Evolutionary conservation across 257 asterid species (phyloP).

Genomic region (Voacanga thouarsii): DNA sequence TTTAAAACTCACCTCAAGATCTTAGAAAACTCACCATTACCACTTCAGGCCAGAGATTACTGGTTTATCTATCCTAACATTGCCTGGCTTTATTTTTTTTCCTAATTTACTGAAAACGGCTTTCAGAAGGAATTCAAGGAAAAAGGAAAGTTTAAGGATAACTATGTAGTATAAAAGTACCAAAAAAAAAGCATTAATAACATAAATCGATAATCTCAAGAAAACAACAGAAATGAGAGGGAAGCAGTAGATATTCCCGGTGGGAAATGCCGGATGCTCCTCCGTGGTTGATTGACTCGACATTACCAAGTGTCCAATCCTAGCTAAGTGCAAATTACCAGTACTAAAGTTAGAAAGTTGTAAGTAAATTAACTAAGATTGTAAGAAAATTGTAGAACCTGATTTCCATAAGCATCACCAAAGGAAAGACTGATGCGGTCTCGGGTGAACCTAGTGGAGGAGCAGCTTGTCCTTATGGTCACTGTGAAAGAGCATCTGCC

Average conservation of each 20-base stretch:
- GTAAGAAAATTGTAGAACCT: constrained; percentile 41
- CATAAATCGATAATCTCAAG: background rate
- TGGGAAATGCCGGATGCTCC: background rate
- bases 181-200: background rate
- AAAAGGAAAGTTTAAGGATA: background rate
- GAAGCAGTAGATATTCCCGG: background rate
- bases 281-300: background rate
- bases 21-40: background rate
- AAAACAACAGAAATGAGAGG: too few relatives aligned
- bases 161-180: background rate
- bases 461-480: constrained; percentile 76
- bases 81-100: background rate
- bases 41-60: background rate
- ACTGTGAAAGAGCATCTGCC: constrained; percentile 65
- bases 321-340: background rate
- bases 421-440: constrained; percentile 85
- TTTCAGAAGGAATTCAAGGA: background rate
- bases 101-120: too few relatives aligned
- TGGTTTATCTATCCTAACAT: background rate
- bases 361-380: background rate
- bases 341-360: background rate
- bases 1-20: background rate
- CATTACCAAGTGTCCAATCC: background rate
- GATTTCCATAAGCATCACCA: constrained; percentile 97
- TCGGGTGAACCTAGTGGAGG: constrained; percentile 60